A percentile compares a stretch with the other conserved stretches of the same genome.
Conservation (phyloP, 2,329 filamentous ascomycete genomes). For the Arthrobotrys musiformis region DNA sequence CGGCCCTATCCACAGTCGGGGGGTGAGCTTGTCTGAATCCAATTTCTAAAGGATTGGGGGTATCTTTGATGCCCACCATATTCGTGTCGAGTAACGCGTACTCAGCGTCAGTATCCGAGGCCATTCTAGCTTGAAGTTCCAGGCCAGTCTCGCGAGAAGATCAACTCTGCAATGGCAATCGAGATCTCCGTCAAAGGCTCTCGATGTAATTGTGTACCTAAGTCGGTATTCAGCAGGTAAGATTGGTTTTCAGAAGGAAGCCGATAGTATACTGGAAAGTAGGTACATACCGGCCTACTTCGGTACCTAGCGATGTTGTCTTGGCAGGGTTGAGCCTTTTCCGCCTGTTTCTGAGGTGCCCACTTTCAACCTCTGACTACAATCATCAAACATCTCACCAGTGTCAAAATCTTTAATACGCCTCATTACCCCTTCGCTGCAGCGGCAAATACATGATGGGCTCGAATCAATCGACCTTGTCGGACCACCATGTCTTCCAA, state of each 20-base stretch:
- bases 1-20: slow-evolving; percentile 71
- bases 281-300: neutral
- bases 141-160: neutral
- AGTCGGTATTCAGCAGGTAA: no score
- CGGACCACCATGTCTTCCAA: slow-evolving; percentile 39
- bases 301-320: neutral
- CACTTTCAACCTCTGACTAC: no score
- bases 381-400: neutral
- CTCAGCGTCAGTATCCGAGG: slow-evolving; percentile 72
- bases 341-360: no score
- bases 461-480: slow-evolving; percentile 32
- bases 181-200: no score
- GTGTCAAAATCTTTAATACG: neutral
- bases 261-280: no score
- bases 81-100: slow-evolving; percentile 84
- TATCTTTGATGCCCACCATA: slow-evolving; percentile 71
- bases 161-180: no score
- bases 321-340: slow-evolving; percentile 1
- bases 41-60: neutral
- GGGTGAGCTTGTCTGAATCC: neutral
- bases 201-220: no score
- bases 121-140: neutral
- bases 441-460: slow-evolving; percentile 19
- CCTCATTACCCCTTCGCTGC: neutral
- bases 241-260: no score